Evolutionary conservation across 257 asterid genomes (phyloP), one percentile per base, ranked within the genome.

Genomic region (Coffea canephora): DNA sequence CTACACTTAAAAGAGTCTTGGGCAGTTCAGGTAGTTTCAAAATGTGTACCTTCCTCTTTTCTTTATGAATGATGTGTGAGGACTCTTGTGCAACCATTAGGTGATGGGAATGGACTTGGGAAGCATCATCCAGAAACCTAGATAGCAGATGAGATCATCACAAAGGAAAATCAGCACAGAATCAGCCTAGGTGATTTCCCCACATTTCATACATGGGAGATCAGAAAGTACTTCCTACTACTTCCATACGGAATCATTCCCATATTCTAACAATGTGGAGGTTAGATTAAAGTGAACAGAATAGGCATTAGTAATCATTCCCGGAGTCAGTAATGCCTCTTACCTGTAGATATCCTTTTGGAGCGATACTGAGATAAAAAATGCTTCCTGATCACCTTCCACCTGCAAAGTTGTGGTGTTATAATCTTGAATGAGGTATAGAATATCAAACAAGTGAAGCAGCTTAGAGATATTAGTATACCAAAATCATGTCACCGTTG

Each of bases 41-140:
- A 62, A 23, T 16, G 78, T 73, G 1, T 27, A 93, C 99, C 99
- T 89, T 95, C 84, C 91, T 93, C 97, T 93, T 95, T 84, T 95
- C 98, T 83, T 89, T 95, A 14, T 81, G 90, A 65, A 80, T 19
- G 46, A 85, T 19, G 43, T 90, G 86, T 4, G 89, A 59, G 54
- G 86, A 84, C 74, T 87, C 93, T 84, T 87, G 91, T 79, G 83
- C 82, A 80, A 78, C 85, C 79, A 79, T 84, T n/a, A 86, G 49
- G 81, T 92, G 91, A 82, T 79, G 87, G 81, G 84, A 77, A 64
- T 88, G 64, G 85, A 95, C 90, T 83, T 85, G 86, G 55, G 95
- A 87, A 80, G 86, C 88, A 36, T 71, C 77, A 78, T 90, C 96
- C 88, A 95, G 74, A 83, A 75, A 83, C 84, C 98, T 95, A 83